A percentile compares a stretch with the other conserved stretches of the same genome.
Evolutionary conservation across 805 yeast genomes (phyloP).

Genomic region (Babjeviella inositovora): DNA sequence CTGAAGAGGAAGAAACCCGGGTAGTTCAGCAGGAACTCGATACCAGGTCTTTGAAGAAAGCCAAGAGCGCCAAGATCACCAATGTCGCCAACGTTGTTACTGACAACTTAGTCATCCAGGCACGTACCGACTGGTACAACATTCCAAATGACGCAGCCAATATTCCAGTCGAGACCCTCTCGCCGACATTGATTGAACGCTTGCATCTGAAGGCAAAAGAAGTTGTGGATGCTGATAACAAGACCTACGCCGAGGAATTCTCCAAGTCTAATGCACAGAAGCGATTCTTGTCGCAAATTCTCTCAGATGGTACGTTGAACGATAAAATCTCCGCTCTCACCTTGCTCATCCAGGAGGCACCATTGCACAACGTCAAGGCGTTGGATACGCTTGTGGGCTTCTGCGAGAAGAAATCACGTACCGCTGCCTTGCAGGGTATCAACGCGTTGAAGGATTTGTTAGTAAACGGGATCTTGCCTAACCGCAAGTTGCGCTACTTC

Average conservation of each 20-base stretch:
- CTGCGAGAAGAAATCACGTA: conserved; percentile 85
- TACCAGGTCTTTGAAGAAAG: conserved; percentile 4
- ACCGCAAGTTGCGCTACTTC: conserved; percentile 68
- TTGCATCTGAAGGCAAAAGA: conserved; percentile 52
- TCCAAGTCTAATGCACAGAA: conserved; percentile 66
- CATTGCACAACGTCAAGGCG: conserved; percentile 75
- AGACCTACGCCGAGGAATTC: conserved; percentile 54
- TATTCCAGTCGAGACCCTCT: conserved; percentile 15
- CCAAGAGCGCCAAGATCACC: conserved; percentile 9
- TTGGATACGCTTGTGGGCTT: conserved; percentile 62
- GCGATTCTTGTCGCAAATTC: conserved; percentile 76
- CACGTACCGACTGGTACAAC: conserved; percentile 66
- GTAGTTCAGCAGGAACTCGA: too few relatives aligned
- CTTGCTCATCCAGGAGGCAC: conserved; percentile 86
- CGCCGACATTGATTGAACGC: conserved; percentile 39
- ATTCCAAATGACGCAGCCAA: conserved; percentile 19
- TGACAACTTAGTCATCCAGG: conserved; percentile 39
- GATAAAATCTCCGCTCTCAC: conserved; percentile 95
- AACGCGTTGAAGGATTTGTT: conserved; percentile 84
- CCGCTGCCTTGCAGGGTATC: conserved; percentile 81
- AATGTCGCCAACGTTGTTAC: conserved; percentile 32
- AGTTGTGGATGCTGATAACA: conserved; percentile 56
- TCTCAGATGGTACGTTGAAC: conserved; percentile 82
- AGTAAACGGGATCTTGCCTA: conserved; percentile 60
- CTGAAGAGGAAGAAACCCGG: conserved; percentile 7